phyloP scores from a whole-genome alignment of 164 flowering plant genomes.

The Nymphaea colorata region DNA sequence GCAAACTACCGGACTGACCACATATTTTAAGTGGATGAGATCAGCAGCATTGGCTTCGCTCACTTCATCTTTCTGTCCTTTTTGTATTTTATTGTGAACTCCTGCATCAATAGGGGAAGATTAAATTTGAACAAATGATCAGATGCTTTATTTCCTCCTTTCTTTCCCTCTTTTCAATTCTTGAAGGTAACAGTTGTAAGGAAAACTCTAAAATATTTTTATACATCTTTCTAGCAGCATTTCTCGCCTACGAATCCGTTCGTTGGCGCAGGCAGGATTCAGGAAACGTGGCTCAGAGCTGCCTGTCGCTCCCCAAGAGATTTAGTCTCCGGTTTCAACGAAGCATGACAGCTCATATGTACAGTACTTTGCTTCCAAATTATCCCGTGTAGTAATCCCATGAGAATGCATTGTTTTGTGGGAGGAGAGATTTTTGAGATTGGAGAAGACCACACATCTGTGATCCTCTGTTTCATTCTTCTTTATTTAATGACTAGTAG shows the following conservation, averaged over 20 bases:
- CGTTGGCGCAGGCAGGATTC: neutral
- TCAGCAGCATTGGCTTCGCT: no score
- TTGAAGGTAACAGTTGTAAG: neutral
- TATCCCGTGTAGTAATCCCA: no score
- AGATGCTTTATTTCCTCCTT: neutral
- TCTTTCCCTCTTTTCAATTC: neutral
- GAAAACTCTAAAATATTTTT: neutral
- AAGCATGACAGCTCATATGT: neutral
- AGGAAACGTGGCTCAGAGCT: neutral
- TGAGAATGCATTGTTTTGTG: no score
- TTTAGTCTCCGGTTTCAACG: neutral
- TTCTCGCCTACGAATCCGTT: neutral
- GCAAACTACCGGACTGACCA: neutral
- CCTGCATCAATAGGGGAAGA: no score
- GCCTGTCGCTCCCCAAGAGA: neutral
- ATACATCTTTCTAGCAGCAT: neutral
- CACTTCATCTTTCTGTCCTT: no score
- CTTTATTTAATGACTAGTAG: no score
- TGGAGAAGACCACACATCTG: no score
- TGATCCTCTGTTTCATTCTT: no score
- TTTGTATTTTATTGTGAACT: no score
- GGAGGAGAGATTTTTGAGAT: no score
- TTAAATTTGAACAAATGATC: neutral
- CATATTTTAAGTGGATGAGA: no score
- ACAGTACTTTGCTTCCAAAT: neutral